phyloP scores from a whole-genome alignment of 257 asterid genomes.

The Leptodermis oblonga region DNA sequence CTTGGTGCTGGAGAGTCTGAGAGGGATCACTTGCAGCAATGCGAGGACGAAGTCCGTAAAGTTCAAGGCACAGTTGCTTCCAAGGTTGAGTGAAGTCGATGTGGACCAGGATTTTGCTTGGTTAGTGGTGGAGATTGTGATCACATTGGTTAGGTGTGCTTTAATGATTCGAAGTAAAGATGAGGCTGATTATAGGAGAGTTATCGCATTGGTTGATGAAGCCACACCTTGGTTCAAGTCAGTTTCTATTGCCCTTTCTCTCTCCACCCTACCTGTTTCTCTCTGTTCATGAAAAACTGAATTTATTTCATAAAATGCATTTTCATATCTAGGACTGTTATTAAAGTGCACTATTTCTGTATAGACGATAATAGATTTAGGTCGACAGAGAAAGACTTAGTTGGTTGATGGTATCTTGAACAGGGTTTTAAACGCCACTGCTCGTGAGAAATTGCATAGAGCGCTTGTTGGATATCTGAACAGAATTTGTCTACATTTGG shows the following conservation, averaged over 20 bases:
- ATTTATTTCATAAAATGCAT: neutral
- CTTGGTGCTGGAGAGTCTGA: slow-evolving; percentile 46
- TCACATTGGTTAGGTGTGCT: slow-evolving; percentile 69
- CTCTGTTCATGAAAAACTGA: too few species aligned
- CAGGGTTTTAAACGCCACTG: slow-evolving; percentile 64
- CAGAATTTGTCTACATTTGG: slow-evolving; percentile 48
- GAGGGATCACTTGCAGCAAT: slow-evolving; percentile 29
- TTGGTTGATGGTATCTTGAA: slow-evolving; percentile 21
- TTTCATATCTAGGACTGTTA: neutral
- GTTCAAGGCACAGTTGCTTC: slow-evolving; percentile 44
- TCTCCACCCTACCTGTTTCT: too few species aligned
- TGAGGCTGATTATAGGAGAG: slow-evolving; percentile 50
- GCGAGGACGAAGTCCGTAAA: slow-evolving; percentile 31
- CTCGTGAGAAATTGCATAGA: slow-evolving; percentile 47
- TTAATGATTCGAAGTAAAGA: slow-evolving; percentile 49
- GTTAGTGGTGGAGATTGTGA: slow-evolving; percentile 62
- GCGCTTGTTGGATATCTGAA: slow-evolving; percentile 60
- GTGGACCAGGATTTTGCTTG: slow-evolving; percentile 59
- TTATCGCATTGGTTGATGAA: slow-evolving; percentile 57
- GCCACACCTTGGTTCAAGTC: slow-evolving; percentile 73
- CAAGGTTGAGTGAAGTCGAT: slow-evolving; percentile 36
- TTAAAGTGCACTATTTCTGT: neutral
- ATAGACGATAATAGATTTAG: neutral
- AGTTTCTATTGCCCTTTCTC: slow-evolving; percentile 10
- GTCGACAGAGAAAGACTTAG: slow-evolving; percentile 4